Evolutionary conservation across 768 basidiomycete genomes (phyloP).

Genomic region (Boletus rubroflammeus): DNA sequence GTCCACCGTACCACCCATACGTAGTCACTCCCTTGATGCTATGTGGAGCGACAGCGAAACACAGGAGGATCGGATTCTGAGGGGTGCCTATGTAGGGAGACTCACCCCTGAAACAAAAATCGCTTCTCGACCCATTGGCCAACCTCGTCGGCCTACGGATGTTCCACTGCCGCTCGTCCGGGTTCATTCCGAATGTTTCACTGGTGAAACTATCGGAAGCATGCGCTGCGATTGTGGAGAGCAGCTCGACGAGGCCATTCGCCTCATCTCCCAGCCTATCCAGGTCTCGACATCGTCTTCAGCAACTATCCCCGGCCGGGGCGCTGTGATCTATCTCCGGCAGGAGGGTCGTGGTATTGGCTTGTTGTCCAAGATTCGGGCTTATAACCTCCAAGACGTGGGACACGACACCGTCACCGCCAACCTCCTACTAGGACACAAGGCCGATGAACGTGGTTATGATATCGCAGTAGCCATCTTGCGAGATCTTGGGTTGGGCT

Average conservation of each 20-base stretch:
- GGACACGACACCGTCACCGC: slow-evolving; percentile 99
- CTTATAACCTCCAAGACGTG: slow-evolving; percentile 96
- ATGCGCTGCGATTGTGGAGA: slow-evolving; percentile 99
- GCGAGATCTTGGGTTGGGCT: slow-evolving; percentile 77
- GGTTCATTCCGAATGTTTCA: slow-evolving; percentile 98
- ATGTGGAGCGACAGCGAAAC: slow-evolving; percentile 85
- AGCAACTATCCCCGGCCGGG: slow-evolving; percentile 69
- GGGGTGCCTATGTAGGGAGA: slow-evolving; percentile 91
- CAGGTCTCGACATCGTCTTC: slow-evolving; percentile 38
- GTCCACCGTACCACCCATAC: slow-evolving; percentile 54
- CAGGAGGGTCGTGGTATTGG: slow-evolving; percentile 99
- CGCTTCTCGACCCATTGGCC: slow-evolving; percentile 37
- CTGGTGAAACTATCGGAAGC: slow-evolving; percentile 95
- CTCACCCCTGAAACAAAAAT: slow-evolving; percentile 55
- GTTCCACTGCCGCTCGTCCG: slow-evolving; percentile 81
- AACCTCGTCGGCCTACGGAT: slow-evolving; percentile 16
- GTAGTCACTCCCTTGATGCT: slow-evolving; percentile 77
- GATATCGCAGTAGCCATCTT: slow-evolving; percentile 89
- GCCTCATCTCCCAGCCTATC: slow-evolving; percentile 76
- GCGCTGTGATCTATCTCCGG: slow-evolving; percentile 90
- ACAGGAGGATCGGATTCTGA: slow-evolving; percentile 86
- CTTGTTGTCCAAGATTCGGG: slow-evolving; percentile 89
- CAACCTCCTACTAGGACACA: slow-evolving; percentile 91
- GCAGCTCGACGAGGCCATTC: slow-evolving; percentile 96
- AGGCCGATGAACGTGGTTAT: slow-evolving; percentile 92